A percentile compares a stretch with the other conserved stretches of the same genome.
Evolutionary conservation across 495 filamentous ascomycete species (phyloP).

Genomic region (Lepraria neglecta): DNA sequence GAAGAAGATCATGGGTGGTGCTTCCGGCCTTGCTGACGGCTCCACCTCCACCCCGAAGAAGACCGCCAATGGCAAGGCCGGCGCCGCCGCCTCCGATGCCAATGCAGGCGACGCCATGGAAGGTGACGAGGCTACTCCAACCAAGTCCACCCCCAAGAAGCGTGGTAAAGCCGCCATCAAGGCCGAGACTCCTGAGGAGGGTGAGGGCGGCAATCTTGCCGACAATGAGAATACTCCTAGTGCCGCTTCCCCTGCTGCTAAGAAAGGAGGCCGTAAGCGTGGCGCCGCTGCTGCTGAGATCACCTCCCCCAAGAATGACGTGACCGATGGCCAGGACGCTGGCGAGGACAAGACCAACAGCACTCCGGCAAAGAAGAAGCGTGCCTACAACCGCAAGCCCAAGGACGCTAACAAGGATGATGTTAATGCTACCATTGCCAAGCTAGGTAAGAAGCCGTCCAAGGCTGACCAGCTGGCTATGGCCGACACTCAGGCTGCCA

Average conservation of each 20-base stretch:
- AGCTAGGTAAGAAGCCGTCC: neutral
- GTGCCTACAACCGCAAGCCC: neutral
- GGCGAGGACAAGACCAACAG: neutral
- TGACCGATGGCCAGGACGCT: neutral
- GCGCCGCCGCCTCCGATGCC: neutral
- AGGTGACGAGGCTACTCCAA: neutral
- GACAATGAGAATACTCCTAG: conserved; percentile 4
- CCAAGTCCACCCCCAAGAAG: conserved; percentile 16
- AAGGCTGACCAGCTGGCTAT: neutral
- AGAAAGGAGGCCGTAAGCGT: conserved; percentile 8
- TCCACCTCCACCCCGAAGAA: conserved; percentile 32
- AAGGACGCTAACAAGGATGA: neutral
- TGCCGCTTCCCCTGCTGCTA: neutral
- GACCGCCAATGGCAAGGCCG: conserved; percentile 17
- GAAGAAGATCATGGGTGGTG: too few species aligned
- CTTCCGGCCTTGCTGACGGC: conserved; percentile 7
- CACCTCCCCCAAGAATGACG: neutral
- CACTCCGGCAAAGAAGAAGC: conserved; percentile 14
- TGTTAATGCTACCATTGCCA: neutral
- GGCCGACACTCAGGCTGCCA: neutral
- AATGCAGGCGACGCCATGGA: neutral
- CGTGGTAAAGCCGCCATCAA: neutral
- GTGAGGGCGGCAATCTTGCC: conserved; percentile 4
- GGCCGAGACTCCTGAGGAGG: neutral
- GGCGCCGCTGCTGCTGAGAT: neutral